Percentiles rank a stretch among this genome's conserved stretches.
Conservation (phyloP, 2,329 filamentous ascomycete species). For the Fusarium annulatum region DNA sequence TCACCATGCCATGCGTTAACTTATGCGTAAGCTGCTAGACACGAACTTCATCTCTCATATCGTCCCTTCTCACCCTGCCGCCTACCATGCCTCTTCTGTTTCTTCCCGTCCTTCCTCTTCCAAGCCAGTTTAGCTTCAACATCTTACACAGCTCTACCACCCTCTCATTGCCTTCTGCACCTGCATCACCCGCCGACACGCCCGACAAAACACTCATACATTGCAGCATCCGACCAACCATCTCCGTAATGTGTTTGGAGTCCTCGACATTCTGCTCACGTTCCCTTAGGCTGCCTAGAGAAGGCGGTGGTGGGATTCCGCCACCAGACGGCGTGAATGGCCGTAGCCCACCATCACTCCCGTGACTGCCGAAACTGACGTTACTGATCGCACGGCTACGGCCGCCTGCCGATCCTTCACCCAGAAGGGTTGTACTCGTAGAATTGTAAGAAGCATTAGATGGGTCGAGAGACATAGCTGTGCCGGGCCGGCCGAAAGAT, state of each 20-base stretch:
- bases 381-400: slow-evolving; percentile 88
- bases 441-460: slow-evolving; percentile 83
- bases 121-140: slow-evolving; percentile 97
- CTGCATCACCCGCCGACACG: slow-evolving; percentile 61
- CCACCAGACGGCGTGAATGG: slow-evolving; percentile 61
- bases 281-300: slow-evolving; percentile 60
- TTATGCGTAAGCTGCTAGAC: slow-evolving; percentile 23
- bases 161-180: slow-evolving; percentile 79
- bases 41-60: slow-evolving; percentile 55
- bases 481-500: slow-evolving; percentile 71
- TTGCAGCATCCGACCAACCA: slow-evolving; percentile 94
- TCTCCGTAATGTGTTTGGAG: slow-evolving; percentile 87
- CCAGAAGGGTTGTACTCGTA: slow-evolving; percentile 82
- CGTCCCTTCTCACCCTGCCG: slow-evolving; percentile 63
- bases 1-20: not conserved
- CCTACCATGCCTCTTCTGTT: slow-evolving; percentile 93
- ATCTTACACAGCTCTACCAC: slow-evolving; percentile 87
- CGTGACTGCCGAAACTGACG: slow-evolving; percentile 73
- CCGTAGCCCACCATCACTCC: slow-evolving; percentile 57
- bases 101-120: slow-evolving; percentile 86
- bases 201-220: slow-evolving; percentile 90
- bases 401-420: slow-evolving; percentile 66
- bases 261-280: slow-evolving; percentile 73
- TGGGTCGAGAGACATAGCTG: slow-evolving; percentile 79
- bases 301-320: slow-evolving; percentile 35